Evolutionary conservation across 331 rosid genomes (phyloP).

Genomic region (Quercus tomentella): DNA sequence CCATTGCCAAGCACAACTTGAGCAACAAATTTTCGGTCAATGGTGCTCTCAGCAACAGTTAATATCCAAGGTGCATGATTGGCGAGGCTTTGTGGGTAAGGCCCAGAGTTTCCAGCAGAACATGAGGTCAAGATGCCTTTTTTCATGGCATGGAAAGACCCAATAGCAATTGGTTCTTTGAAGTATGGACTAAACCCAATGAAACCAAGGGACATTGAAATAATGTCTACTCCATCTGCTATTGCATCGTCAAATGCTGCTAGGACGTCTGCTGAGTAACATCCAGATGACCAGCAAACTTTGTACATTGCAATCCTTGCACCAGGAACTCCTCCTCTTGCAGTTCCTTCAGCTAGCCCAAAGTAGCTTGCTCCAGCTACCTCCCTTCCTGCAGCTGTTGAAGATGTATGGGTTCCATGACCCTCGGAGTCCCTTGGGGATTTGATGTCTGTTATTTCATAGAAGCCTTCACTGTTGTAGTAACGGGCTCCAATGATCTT

Average conservation of each 20-base stretch:
- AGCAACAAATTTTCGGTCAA: slow-evolving; percentile 11
- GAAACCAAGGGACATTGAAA: not conserved
- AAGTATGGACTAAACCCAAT: not conserved
- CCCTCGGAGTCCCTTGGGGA: slow-evolving; percentile 8
- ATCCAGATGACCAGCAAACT: slow-evolving; percentile 7
- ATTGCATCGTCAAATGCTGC: slow-evolving; percentile 30
- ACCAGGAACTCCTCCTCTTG: slow-evolving; percentile 20
- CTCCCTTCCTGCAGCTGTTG: slow-evolving; percentile 12
- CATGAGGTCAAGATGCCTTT: slow-evolving; percentile 10
- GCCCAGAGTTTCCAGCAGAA: slow-evolving; percentile 9
- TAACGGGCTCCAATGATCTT: slow-evolving; percentile 22
- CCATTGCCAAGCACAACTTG: slow-evolving; percentile 20
- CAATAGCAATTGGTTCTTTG: slow-evolving; percentile 1
- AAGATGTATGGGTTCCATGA: slow-evolving; percentile 14
- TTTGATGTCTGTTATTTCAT: not conserved
- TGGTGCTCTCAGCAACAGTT: slow-evolving; percentile 15
- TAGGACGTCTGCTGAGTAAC: slow-evolving; percentile 8
- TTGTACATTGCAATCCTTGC: slow-evolving; percentile 28
- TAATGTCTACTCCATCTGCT: slow-evolving; percentile 25
- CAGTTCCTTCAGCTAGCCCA: slow-evolving; percentile 22
- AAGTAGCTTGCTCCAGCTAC: slow-evolving; percentile 11
- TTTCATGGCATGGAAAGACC: slow-evolving; percentile 20
- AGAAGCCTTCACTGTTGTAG: not conserved
- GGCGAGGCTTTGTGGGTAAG: not conserved
- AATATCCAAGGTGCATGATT: slow-evolving; percentile 17